Base-by-base conservation (phyloP, 2,329 filamentous ascomycete species). In the Rugonectria rugulosa region DNA sequence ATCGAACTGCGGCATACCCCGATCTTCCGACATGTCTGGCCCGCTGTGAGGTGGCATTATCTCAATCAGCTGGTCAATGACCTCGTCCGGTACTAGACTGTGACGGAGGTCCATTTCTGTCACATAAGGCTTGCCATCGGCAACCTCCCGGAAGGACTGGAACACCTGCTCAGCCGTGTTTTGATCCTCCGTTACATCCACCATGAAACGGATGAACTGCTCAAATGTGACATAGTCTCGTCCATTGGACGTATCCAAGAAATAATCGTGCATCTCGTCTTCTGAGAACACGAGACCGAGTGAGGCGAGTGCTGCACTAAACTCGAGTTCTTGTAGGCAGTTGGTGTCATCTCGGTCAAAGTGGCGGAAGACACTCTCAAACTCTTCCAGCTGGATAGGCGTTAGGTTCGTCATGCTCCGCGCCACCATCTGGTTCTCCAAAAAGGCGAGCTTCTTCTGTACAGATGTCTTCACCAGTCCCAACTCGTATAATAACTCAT, bases 171-270 rank as follows among this genome's bases (percentile, higher is more conserved):
- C 95, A 11, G 95, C 95, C 4, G 93, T 97, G 73, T 99, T 97
- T 77, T 99, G 95, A 71, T 99, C 95, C 76, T 99, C 95, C 11
- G 95, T 99, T 44, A 97, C 95, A 66, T 96, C 92, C 42, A 99
- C 95, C 95, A 99, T 99, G 81, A 99, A 99, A 32, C 91, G 88
- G 72, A 99, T 99, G 71, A 99, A 99, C 75, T 98, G 94, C 78
- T 99, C 95, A 71, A 99, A 99, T 5, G 91, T 95, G 46, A 99
- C 95, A 62, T 89, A 85, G 73, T 88, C 89, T 62, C 80, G 84
- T 29, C 87, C 92, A 31, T 85, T 86, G 60, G 91, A 93, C n/a
- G 93, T 96, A 49, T 94, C 90, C 45, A 89, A 70, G 75, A 97
- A 99, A 66, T 94, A 94, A 48, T 94, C 88, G 73, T 98, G 94